Evolutionary conservation across 2,329 filamentous ascomycete genomes (phyloP).

Genomic region (Waltergamsia citrina): DNA sequence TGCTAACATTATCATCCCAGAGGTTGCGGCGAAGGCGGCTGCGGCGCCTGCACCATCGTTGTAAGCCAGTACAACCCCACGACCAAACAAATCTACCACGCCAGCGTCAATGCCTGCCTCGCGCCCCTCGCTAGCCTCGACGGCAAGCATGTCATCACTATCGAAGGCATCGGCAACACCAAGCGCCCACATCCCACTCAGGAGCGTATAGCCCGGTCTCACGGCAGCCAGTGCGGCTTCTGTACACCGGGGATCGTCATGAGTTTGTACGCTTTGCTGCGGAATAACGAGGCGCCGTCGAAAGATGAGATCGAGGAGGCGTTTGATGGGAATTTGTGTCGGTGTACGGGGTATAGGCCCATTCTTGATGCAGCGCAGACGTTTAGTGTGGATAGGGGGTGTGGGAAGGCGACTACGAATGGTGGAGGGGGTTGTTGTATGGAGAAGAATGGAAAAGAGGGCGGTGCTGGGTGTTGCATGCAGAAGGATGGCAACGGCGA

Average conservation of each 20-base stretch:
- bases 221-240: constrained; percentile 90
- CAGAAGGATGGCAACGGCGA: constrained; percentile 33
- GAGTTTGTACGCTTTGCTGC: constrained; percentile 86
- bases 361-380: constrained; percentile 92
- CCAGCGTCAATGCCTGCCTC: constrained; percentile 91
- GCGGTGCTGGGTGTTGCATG: no score
- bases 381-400: constrained; percentile 53
- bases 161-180: constrained; percentile 88
- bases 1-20: constrained; percentile 19
- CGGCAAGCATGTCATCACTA: constrained; percentile 95
- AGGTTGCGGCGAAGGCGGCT: constrained; percentile 92
- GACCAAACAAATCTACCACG: constrained; percentile 88
- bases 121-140: constrained; percentile 89
- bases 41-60: constrained; percentile 92
- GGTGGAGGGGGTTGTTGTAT: constrained; percentile 56
- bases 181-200: constrained; percentile 83
- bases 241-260: constrained; percentile 98
- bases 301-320: constrained; percentile 87
- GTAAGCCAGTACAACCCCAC: constrained; percentile 90
- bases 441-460: no score
- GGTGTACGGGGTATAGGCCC: constrained; percentile 90
- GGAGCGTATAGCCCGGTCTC: constrained; percentile 81
- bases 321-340: constrained; percentile 92
- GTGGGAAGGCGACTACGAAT: constrained; percentile 36
- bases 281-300: constrained; percentile 71